These are phyloP conservation scores for Amylocarpus encephaloides DNA, from an alignment of 2,329 filamentous ascomycete species.

Conservation along the genomic window DNA sequence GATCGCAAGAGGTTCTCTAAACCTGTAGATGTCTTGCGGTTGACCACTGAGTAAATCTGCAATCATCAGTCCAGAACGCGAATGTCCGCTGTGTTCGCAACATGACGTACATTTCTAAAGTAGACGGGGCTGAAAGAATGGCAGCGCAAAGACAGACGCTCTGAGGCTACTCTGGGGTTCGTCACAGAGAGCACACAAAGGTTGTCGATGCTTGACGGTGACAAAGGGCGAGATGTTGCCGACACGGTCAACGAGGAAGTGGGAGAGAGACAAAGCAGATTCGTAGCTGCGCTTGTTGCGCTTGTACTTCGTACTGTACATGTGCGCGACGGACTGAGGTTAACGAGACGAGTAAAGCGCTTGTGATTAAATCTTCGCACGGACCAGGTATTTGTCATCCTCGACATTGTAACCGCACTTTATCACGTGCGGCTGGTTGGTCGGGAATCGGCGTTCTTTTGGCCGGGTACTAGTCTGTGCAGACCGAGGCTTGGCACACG, in stretches of 20 bases:
- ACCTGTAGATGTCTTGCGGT: slow-evolving; percentile 22
- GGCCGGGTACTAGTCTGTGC: background rate
- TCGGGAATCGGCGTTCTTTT: too few species aligned
- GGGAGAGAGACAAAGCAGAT: background rate
- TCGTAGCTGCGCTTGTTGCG: background rate
- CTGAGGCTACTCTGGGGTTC: slow-evolving; percentile 28
- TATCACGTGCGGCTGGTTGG: too few species aligned
- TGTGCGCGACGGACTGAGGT: too few species aligned
- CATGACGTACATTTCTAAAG: slow-evolving; percentile 21
- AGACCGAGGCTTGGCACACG: slow-evolving; percentile 6
- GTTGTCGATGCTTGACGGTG: slow-evolving; percentile 24
- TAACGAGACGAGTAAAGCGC: too few species aligned
- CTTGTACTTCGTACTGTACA: too few species aligned
- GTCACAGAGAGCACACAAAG: slow-evolving; percentile 30
- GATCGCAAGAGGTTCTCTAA: slow-evolving; percentile 13
- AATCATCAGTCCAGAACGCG: slow-evolving; percentile 28
- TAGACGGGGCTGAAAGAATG: slow-evolving; percentile 23
- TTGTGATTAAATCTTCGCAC: too few species aligned
- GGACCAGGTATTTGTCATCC: too few species aligned
- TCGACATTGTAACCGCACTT: too few species aligned
- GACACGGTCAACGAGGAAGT: background rate
- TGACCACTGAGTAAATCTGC: slow-evolving; percentile 21
- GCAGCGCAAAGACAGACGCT: slow-evolving; percentile 29
- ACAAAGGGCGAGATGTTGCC: slow-evolving; percentile 11
- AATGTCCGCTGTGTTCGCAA: slow-evolving; percentile 20